Base-by-base conservation (phyloP, 495 filamentous ascomycete genomes). In the Annulohypoxylon maeteangense region DNA sequence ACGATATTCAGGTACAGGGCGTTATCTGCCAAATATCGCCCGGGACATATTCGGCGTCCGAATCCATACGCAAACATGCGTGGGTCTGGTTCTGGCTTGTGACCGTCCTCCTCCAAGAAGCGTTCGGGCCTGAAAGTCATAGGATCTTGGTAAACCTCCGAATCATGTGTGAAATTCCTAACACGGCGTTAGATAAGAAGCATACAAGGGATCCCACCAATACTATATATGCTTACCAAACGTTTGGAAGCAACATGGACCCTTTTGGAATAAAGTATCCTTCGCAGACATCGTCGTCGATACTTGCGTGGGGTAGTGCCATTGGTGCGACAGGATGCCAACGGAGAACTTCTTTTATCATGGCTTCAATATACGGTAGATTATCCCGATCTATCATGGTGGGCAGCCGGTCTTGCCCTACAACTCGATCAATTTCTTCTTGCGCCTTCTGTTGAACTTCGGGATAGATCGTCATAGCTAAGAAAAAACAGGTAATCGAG, bases 41-140 rank as follows among this genome's bases (percentile, higher is more conserved):
- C 86, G 3, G 85, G 83, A 61, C 86, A 87, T 54, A 86, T 79
- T 14, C 86, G 80, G 1, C 86, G 78, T 29, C 86, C 85, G 70
- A 83, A 85, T 0, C 87, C 87, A 67, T 87, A 90, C 5, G 73
- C 76, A 7, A 81, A 80, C 50, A 75, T 76, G 22, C 79, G 75
- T 5, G 80, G 81, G 4, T 83, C 82, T 1, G 78, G 80, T 48
- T 80, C 80, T n/a, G 80, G 64, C 0, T 77, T 68, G 0, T 82
- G 81, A 22, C 78, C 79, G 11, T 59, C 59, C 12, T 12, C 31
- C 7, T 45, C 73, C 1, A 81, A 18, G 61, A 81, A 81, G 12
- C 81, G 74, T 45, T 82, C 82, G 16, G 82, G 82, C 14, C 80
- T 72, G 73, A 87, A 88, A 4, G n/a, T 20, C 1, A 75, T 70